phyloP scores from a whole-genome alignment of 2,329 filamentous ascomycete genomes.

The Trichophyton verrucosum region DNA sequence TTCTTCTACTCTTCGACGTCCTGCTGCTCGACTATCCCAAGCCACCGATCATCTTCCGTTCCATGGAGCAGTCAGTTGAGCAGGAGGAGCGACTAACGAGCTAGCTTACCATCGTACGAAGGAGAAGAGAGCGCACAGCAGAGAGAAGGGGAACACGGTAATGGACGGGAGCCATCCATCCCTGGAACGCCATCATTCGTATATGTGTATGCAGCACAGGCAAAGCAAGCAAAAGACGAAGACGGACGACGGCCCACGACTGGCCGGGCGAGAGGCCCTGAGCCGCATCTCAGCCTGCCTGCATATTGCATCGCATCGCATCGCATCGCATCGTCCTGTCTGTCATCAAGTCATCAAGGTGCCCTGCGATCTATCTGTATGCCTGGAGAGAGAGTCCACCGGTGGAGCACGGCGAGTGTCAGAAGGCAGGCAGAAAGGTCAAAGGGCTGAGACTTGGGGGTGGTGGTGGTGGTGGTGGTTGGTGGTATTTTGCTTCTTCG shows the following conservation, averaged over 20 bases:
- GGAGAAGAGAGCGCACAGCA: background rate
- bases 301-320: background rate
- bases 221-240: too few relatives aligned
- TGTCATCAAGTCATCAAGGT: background rate
- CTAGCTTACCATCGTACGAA: background rate
- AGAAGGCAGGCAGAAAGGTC: background rate
- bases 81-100: background rate
- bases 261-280: background rate
- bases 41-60: conserved; percentile 1
- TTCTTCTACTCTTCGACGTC: background rate
- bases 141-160: background rate
- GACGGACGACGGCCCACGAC: too few relatives aligned
- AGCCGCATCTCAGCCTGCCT: background rate
- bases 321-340: background rate
- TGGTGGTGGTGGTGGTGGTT: too few relatives aligned
- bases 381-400: background rate
- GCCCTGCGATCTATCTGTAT: background rate
- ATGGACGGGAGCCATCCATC: background rate
- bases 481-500: background rate
- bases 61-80: background rate
- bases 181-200: background rate
- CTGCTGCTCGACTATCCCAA: background rate
- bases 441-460: background rate
- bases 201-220: background rate
- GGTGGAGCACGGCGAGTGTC: background rate